These are phyloP conservation scores for Solanum peruvianum DNA, from an alignment of 257 asterid genomes.

Conservation along the genomic window DNA sequence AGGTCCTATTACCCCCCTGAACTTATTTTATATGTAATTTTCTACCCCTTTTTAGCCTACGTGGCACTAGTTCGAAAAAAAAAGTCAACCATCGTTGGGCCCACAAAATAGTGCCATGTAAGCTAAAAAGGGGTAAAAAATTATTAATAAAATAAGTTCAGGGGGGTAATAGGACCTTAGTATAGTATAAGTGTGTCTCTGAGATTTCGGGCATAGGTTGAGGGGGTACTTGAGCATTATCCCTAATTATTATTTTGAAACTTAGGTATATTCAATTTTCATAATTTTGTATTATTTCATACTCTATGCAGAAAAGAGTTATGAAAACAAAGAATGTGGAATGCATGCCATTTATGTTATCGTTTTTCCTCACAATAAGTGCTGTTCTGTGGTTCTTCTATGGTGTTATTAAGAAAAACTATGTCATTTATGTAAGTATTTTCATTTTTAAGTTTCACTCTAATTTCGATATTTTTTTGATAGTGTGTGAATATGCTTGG, in stretches of 20 bases:
- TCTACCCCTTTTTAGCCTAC: too few relatives aligned
- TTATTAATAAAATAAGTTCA: too few relatives aligned
- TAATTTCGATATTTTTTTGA: not conserved
- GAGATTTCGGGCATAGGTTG: too few relatives aligned
- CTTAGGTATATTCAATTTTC: not conserved
- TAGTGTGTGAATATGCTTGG: not conserved
- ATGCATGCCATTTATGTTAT: slow-evolving; percentile 61
- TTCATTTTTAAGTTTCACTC: not conserved
- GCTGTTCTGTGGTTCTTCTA: slow-evolving; percentile 66
- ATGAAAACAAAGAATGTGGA: slow-evolving; percentile 58
- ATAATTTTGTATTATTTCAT: not conserved
- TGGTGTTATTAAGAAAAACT: slow-evolving; percentile 27
- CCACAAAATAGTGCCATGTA: too few relatives aligned
- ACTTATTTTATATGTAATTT: too few relatives aligned
- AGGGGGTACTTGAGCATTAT: too few relatives aligned
- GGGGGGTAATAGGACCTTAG: too few relatives aligned
- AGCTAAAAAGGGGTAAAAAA: too few relatives aligned
- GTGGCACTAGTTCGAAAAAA: too few relatives aligned
- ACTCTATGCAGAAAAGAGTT: slow-evolving; percentile 31
- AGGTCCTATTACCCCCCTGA: too few relatives aligned
- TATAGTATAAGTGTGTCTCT: too few relatives aligned
- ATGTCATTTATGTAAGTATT: slow-evolving; percentile 39
- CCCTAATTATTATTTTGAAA: not conserved
- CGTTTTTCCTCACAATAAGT: slow-evolving; percentile 53
- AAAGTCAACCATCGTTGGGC: too few relatives aligned